phyloP scores from a whole-genome alignment of 2,329 filamentous ascomycete species.

The Ascochyta clinopodiicola region DNA sequence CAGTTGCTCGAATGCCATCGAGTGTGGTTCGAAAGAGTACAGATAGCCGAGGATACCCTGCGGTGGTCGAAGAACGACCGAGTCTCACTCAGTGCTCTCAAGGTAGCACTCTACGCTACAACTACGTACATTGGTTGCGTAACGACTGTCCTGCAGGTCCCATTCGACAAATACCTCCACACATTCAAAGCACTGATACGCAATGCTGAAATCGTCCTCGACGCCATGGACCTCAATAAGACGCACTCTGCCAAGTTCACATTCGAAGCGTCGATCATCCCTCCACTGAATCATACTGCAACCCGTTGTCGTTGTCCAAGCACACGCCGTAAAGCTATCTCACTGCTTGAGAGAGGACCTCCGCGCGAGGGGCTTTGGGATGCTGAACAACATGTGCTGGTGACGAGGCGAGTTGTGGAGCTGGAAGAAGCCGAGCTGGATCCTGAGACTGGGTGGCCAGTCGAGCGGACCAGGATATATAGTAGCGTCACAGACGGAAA shows the following conservation, averaged over 20 bases:
- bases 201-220: slow-evolving; percentile 28
- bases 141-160: slow-evolving; percentile 13
- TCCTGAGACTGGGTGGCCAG: slow-evolving; percentile 25
- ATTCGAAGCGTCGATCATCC: slow-evolving; percentile 19
- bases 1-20: slow-evolving; percentile 24
- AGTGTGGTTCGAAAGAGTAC: slow-evolving; percentile 19
- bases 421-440: slow-evolving; percentile 32
- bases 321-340: slow-evolving; percentile 27
- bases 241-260: slow-evolving; percentile 21
- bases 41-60: slow-evolving; percentile 7
- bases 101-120: slow-evolving; percentile 20
- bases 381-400: slow-evolving; percentile 20
- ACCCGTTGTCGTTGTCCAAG: slow-evolving; percentile 25
- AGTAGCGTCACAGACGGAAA: slow-evolving; percentile 25
- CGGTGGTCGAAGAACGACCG: slow-evolving; percentile 19
- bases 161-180: slow-evolving; percentile 24
- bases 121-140: slow-evolving; percentile 20
- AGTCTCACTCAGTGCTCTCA: slow-evolving; percentile 23
- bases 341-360: slow-evolving; percentile 20
- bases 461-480: slow-evolving; percentile 22
- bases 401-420: slow-evolving; percentile 26
- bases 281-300: slow-evolving; percentile 16
- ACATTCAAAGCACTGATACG: slow-evolving; percentile 25
- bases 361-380: slow-evolving; percentile 34
- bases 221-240: slow-evolving; percentile 14